A percentile compares a stretch with the other conserved stretches of the same genome.
These are phyloP conservation scores for Ceratocystis diversiconidia DNA, from an alignment of 2,329 filamentous ascomycete genomes.

Conservation along the genomic window DNA sequence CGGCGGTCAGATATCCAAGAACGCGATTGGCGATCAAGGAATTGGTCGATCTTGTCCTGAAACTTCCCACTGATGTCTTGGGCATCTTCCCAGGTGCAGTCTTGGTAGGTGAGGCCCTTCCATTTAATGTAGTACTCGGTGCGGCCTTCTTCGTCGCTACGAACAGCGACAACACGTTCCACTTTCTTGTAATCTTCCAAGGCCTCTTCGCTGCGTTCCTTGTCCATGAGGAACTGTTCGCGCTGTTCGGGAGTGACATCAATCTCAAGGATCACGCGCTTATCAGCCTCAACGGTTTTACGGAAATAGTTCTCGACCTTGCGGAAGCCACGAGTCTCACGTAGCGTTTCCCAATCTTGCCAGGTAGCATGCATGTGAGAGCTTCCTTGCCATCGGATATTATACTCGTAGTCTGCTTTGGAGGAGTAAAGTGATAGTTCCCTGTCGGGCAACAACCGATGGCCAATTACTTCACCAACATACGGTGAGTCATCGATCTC, in stretches of 20 bases:
- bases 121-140: constrained; percentile 92
- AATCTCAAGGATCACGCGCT: constrained; percentile 61
- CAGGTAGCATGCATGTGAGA: constrained; percentile 93
- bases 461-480: constrained; percentile 82
- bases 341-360: constrained; percentile 65
- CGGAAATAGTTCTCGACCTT: constrained; percentile 92
- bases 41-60: constrained; percentile 83
- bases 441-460: constrained; percentile 58
- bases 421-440: constrained; percentile 43
- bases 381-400: constrained; percentile 94
- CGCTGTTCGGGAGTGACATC: constrained; percentile 71
- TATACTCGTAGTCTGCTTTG: constrained; percentile 71
- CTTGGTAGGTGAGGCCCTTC: constrained; percentile 86
- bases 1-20: constrained; percentile 66
- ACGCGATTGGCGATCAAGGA: constrained; percentile 66
- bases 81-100: constrained; percentile 83
- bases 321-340: constrained; percentile 67
- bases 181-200: constrained; percentile 83
- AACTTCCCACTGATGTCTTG: constrained; percentile 62
- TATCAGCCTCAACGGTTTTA: constrained; percentile 66
- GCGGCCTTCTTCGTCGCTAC: constrained; percentile 58
- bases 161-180: constrained; percentile 77
- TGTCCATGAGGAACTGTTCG: constrained; percentile 89
- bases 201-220: constrained; percentile 78
- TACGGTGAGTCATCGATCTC: constrained; percentile 68